phyloP scores from a whole-genome alignment of 768 basidiomycete species.

The Naganishia friedmannii region DNA sequence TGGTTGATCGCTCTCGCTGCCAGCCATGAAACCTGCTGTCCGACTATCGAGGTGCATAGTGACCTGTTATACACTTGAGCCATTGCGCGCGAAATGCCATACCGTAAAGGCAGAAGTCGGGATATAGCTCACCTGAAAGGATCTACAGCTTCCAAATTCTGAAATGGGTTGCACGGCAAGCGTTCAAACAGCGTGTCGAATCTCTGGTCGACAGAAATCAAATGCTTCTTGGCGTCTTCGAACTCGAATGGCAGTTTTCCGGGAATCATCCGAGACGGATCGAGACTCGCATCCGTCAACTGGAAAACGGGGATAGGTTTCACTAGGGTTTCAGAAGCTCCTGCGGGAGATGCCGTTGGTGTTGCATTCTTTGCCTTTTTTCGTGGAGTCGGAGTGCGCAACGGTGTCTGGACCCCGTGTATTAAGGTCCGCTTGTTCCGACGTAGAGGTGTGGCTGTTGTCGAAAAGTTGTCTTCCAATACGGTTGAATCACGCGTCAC shows the following conservation, averaged over 20 bases:
- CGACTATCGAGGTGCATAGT: constrained; percentile 70
- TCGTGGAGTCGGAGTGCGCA: constrained; percentile 2
- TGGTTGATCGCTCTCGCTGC: constrained; percentile 81
- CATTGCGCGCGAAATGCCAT: neutral
- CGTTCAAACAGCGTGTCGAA: constrained; percentile 68
- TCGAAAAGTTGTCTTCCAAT: constrained; percentile 18
- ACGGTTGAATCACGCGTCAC: neutral
- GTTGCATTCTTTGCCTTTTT: constrained; percentile 12
- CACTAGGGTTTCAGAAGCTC: neutral
- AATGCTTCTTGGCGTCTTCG: constrained; percentile 69
- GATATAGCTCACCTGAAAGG: constrained; percentile 65
- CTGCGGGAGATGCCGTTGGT: neutral
- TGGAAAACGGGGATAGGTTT: constrained; percentile 20
- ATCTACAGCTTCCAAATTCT: constrained; percentile 70
- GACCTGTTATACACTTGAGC: constrained; percentile 55
- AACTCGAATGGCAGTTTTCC: constrained; percentile 74
- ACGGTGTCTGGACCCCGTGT: neutral
- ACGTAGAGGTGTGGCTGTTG: constrained; percentile 18
- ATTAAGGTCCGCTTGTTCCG: constrained; percentile 8
- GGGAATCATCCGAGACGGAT: constrained; percentile 54
- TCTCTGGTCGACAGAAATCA: constrained; percentile 65
- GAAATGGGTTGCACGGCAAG: constrained; percentile 72
- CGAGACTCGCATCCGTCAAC: constrained; percentile 7
- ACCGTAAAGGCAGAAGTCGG: neutral
- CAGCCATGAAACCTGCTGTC: constrained; percentile 63